Evolutionary conservation across 768 basidiomycete species (phyloP).

Genomic region (Myochromella boudieri): DNA sequence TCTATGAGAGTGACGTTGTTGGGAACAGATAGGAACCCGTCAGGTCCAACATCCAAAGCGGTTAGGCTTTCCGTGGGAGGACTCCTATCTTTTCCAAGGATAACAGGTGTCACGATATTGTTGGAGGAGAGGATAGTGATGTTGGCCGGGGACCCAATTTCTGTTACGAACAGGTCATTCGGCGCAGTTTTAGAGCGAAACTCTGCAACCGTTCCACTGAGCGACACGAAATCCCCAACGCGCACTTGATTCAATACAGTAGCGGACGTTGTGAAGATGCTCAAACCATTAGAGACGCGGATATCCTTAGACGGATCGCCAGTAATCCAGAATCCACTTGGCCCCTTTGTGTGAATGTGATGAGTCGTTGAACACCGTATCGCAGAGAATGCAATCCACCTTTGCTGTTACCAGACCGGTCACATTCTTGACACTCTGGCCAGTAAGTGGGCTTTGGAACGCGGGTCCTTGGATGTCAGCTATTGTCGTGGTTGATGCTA

Average conservation of each 20-base stretch:
- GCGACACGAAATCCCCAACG: slow-evolving; percentile 48
- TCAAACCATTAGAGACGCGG: slow-evolving; percentile 51
- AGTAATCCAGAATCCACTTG: slow-evolving; percentile 47
- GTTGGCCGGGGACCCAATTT: slow-evolving; percentile 43
- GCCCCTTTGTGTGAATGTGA: slow-evolving; percentile 28
- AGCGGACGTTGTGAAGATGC: slow-evolving; percentile 43
- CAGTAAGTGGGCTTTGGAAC: slow-evolving; percentile 45
- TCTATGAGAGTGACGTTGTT: slow-evolving; percentile 51
- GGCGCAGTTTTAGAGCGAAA: slow-evolving; percentile 43
- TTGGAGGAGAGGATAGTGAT: slow-evolving; percentile 44
- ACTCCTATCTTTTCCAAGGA: slow-evolving; percentile 51
- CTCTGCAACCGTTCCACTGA: slow-evolving; percentile 47
- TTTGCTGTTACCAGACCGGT: slow-evolving; percentile 55
- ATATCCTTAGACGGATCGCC: slow-evolving; percentile 42
- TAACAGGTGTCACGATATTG: slow-evolving; percentile 45
- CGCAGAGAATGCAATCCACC: slow-evolving; percentile 25
- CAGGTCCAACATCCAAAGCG: slow-evolving; percentile 48
- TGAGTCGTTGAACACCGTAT: not conserved
- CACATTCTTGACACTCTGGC: slow-evolving; percentile 44
- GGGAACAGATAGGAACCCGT: slow-evolving; percentile 57
- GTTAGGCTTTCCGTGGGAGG: slow-evolving; percentile 52
- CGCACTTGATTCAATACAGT: slow-evolving; percentile 35
- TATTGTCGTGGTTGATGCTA: slow-evolving; percentile 33
- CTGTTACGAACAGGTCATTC: slow-evolving; percentile 50
- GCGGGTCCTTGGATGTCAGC: slow-evolving; percentile 54